phyloP scores from a whole-genome alignment of 768 basidiomycete species.

The Leucocoprinus birnbaumii region DNA sequence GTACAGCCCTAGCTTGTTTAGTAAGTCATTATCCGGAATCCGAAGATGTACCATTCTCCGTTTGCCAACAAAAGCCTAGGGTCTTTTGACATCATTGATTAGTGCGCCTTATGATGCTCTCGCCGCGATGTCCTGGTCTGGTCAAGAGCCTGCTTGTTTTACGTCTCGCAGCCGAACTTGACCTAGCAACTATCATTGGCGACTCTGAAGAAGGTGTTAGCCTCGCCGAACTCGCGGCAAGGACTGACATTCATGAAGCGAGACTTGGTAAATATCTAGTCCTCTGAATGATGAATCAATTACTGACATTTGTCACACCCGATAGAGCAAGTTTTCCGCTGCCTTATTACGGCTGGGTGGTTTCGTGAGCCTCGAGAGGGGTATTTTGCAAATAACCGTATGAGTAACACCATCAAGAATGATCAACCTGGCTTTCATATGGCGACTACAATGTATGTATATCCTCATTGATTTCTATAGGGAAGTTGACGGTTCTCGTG shows the following conservation, averaged over 20 bases:
- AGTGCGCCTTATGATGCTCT: constrained; percentile 35
- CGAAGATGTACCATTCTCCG: background rate
- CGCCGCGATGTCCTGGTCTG: constrained; percentile 30
- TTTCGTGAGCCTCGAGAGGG: constrained; percentile 34
- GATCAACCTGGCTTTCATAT: constrained; percentile 32
- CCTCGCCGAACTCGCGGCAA: constrained; percentile 28
- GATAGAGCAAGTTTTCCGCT: constrained; percentile 30
- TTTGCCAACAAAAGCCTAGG: constrained; percentile 18
- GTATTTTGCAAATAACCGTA: constrained; percentile 34
- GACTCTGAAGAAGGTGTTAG: constrained; percentile 32
- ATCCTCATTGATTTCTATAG: background rate
- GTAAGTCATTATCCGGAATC: constrained; percentile 15
- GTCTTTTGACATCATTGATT: constrained; percentile 31
- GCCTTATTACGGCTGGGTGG: constrained; percentile 33
- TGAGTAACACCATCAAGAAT: constrained; percentile 32
- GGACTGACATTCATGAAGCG: constrained; percentile 29
- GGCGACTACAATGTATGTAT: constrained; percentile 32
- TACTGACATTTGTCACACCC: background rate
- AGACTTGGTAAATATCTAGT: constrained; percentile 29
- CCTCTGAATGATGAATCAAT: background rate
- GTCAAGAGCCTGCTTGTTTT: constrained; percentile 30
- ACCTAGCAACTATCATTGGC: constrained; percentile 28
- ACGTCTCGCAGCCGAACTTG: constrained; percentile 31
- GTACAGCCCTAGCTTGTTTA: constrained; percentile 30
- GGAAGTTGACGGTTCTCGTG: background rate